phyloP scores from a whole-genome alignment of 371 early-diverging fungal genomes.

The Actinomucor elegans region DNA sequence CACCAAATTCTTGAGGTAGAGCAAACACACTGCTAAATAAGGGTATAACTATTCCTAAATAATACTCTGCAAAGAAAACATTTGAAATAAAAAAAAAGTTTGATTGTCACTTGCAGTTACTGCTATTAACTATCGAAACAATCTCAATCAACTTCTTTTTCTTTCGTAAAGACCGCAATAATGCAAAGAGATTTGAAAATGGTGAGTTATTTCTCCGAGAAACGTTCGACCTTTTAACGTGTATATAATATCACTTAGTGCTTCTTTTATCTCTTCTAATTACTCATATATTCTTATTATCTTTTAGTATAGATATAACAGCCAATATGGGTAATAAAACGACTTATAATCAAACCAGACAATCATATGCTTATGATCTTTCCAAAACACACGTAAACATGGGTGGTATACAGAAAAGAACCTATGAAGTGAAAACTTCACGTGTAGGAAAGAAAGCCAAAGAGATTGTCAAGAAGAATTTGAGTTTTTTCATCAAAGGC shows the following conservation, averaged over 20 bases:
- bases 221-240: no score
- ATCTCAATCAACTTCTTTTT: neutral
- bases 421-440: conserved; percentile 7
- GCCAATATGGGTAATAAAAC: conserved; percentile 25
- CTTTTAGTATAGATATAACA: conserved; percentile 3
- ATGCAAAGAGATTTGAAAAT: no score
- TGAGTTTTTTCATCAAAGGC: conserved; percentile 18
- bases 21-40: conserved; percentile 15
- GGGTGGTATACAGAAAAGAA: conserved; percentile 15
- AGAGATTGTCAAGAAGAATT: conserved; percentile 17
- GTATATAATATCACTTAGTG: neutral
- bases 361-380: conserved; percentile 3
- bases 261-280: neutral
- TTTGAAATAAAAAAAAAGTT: neutral
- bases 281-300: neutral
- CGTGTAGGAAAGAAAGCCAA: conserved; percentile 18
- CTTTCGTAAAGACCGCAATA: no score
- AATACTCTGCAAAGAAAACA: conserved; percentile 17
- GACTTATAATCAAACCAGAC: conserved; percentile 1
- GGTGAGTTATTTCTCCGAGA: conserved; percentile 18
- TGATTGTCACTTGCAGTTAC: neutral
- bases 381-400: conserved; percentile 7
- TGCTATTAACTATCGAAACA: neutral
- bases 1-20: neutral
- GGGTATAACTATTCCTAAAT: conserved; percentile 6